Evolutionary conservation across 75 land plant species (phyloP), one percentile per base, ranked within the genome.

Genomic region (Chamaecyparis obtusa): DNA sequence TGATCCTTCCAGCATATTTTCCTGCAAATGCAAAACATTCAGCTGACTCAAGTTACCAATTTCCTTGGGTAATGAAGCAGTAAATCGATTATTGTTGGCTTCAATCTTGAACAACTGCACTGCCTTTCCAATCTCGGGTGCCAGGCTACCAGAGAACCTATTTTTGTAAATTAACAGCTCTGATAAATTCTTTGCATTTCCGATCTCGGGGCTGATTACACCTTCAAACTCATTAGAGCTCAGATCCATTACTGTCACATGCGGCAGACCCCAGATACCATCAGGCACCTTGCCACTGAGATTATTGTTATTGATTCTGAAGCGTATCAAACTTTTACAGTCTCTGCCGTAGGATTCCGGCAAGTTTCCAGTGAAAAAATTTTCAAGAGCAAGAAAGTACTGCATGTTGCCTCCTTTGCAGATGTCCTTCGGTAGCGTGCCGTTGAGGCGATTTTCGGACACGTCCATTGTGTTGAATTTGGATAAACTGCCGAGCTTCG

Each of bases 271-370:
- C 37, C 95, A 80, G 3, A 96, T 55, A 3, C 90, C 91, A 64
- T 82, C 87, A 2, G 99, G 99, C 15, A 97, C 83, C 14, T 87
- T 32, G 0, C 99, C 99, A 49, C 86, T 86, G 37, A 97, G 89
- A n/a, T 15, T 86, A 89, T 90, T 90, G 43, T 84, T 39, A 86
- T 88, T 94, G 35, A 93, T 92, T 39, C 95, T 90, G 87, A 91
- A 89, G 21, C 93, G 88, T 19, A 91, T 39, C 57, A 96, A 88
- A 9, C 90, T 46, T 32, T 64, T 19, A 86, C 95, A 95, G 9
- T 86, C 84, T 16, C 77, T 94, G 3, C 67, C 93, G 35, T 90
- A 92, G 16, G 67, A 89, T 46, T 69, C 89, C 3, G 97, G 95
- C 37, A 96, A 41, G 37, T 84, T 60, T 35, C 95, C 95, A 16